phyloP scores from a whole-genome alignment of 192 early-diverging fungal genomes.

The Dissophora globulifera region DNA sequence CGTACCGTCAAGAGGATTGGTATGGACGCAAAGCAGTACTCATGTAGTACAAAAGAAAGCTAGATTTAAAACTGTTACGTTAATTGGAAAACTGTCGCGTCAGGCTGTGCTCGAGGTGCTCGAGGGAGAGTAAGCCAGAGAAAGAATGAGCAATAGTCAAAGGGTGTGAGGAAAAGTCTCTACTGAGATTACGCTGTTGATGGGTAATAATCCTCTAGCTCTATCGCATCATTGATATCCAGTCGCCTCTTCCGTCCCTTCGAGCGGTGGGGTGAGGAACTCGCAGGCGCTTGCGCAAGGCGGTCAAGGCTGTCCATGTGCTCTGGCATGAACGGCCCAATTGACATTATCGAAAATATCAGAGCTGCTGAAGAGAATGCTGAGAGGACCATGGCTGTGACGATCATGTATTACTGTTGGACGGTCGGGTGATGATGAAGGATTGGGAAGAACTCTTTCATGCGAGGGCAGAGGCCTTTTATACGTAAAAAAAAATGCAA shows the following conservation, averaged over 20 bases:
- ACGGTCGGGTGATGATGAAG: neutral
- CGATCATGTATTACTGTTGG: conserved; percentile 8
- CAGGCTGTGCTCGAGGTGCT: no score
- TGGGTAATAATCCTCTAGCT: conserved; percentile 8
- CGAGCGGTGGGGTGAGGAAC: neutral
- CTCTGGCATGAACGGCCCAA: conserved; percentile 4
- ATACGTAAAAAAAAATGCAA: neutral
- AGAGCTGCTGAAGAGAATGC: conserved; percentile 10
- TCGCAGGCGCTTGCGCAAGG: neutral
- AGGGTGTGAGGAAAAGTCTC: no score
- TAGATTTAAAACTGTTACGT: no score
- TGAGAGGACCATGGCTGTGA: conserved; percentile 18
- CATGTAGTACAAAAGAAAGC: neutral
- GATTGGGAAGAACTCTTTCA: neutral
- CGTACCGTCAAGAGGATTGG: conserved; percentile 36
- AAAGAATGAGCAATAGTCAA: neutral
- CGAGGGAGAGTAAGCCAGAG: neutral
- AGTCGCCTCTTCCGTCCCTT: neutral
- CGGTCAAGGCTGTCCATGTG: conserved; percentile 4
- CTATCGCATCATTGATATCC: conserved; percentile 6
- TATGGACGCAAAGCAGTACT: conserved; percentile 23
- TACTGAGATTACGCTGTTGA: neutral
- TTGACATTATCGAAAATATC: neutral
- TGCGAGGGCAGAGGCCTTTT: no score
- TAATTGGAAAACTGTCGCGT: no score